Conservation (phyloP, 2,329 filamentous ascomycete genomes). For the Sporothrix pseudoabietina region DNA sequence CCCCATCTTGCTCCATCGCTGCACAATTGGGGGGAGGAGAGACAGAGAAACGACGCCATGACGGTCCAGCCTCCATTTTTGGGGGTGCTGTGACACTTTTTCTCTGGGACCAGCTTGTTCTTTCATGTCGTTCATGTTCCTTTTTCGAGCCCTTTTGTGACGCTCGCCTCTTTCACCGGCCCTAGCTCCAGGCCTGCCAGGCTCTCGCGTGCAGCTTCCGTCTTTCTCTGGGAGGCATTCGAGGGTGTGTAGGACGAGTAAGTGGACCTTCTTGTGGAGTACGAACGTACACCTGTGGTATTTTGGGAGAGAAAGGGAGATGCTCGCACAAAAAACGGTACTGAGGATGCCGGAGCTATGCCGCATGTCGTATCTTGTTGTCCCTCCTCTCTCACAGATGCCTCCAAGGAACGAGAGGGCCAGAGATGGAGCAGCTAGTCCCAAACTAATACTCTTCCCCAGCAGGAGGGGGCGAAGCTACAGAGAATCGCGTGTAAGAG, state of each 20-base stretch:
- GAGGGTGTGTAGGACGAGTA: slow-evolving; percentile 22
- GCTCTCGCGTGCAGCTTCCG: background rate
- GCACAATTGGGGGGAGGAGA: background rate
- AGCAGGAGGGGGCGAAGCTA: background rate
- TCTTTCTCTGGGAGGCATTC: background rate
- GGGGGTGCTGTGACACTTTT: slow-evolving; percentile 22
- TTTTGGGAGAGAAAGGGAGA: background rate
- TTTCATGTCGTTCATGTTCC: background rate
- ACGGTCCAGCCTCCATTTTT: slow-evolving; percentile 9
- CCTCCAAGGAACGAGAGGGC: background rate
- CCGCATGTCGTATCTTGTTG: slow-evolving; percentile 1
- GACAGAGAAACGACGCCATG: slow-evolving; percentile 4
- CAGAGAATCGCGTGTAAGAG: background rate
- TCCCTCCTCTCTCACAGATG: too few relatives aligned
- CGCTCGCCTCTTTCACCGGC: background rate
- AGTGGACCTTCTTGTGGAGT: slow-evolving; percentile 18
- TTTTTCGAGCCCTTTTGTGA: slow-evolving; percentile 11
- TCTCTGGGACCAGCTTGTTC: background rate
- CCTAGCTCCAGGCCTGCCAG: background rate
- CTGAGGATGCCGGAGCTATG: background rate
- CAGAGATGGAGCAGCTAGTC: slow-evolving; percentile 7
- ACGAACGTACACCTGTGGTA: background rate
- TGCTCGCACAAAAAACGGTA: background rate
- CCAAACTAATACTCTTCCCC: background rate
- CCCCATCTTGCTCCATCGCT: too few relatives aligned